A percentile compares a stretch with the other conserved stretches of the same genome.
These are phyloP conservation scores for Massariosphaeria phaeospora DNA, from an alignment of 495 filamentous ascomycete species.

Conservation along the genomic window DNA sequence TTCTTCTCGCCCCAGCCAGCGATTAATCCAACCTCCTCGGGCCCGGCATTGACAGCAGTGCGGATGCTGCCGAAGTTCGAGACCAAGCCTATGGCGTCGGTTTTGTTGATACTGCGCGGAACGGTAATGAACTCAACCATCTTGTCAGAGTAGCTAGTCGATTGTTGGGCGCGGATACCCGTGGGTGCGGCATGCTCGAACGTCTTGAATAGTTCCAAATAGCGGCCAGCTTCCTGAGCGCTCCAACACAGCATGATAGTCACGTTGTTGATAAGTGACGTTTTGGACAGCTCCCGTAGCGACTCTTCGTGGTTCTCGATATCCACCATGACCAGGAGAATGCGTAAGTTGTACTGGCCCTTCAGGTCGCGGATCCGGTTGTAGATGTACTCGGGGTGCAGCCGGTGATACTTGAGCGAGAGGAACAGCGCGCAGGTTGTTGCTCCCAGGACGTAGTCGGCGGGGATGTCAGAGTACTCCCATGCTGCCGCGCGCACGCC, in stretches of 20 bases:
- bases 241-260: conserved; percentile 92
- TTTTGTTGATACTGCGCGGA: conserved; percentile 86
- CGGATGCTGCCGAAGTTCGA: conserved; percentile 81
- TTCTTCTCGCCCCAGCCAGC: conserved; percentile 95
- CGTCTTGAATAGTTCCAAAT: conserved; percentile 88
- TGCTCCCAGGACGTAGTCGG: conserved; percentile 82
- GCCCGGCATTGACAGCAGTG: conserved; percentile 78
- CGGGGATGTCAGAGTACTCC: conserved; percentile 93
- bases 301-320: conserved; percentile 79
- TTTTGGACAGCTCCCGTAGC: conserved; percentile 80
- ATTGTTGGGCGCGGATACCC: conserved; percentile 75
- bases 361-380: conserved; percentile 75
- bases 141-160: conserved; percentile 75
- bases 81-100: conserved; percentile 82
- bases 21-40: conserved; percentile 76
- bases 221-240: conserved; percentile 84
- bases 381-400: conserved; percentile 98
- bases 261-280: conserved; percentile 82
- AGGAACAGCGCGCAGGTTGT: conserved; percentile 92
- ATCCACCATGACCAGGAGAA: conserved; percentile 87
- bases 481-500: conserved; percentile 78
- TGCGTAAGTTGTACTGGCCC: conserved; percentile 74
- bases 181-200: conserved; percentile 80
- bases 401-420: conserved; percentile 91
- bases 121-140: conserved; percentile 91